These are phyloP conservation scores for Pelargonium cotyledonis DNA, from an alignment of 441 rosid genomes.

Conservation along the genomic window DNA sequence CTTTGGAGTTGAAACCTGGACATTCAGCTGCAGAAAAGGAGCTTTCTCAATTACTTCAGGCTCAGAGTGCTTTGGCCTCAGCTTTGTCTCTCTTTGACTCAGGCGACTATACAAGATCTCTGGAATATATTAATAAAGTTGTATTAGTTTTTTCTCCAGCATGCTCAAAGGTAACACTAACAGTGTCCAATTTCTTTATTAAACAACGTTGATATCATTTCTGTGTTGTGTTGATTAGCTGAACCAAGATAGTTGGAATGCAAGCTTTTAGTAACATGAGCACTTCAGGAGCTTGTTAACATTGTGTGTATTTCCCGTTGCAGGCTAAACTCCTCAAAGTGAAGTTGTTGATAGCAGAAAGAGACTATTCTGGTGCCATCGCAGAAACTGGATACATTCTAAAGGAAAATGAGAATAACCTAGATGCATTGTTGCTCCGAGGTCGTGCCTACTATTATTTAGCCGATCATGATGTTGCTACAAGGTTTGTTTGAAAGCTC, in stretches of 20 bases:
- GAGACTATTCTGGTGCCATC: slow-evolving; percentile 74
- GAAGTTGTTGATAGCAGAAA: slow-evolving; percentile 55
- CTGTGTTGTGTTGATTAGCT: neutral
- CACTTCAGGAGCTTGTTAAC: neutral
- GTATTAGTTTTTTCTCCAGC: slow-evolving; percentile 89
- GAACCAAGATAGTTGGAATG: neutral
- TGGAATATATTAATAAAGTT: slow-evolving; percentile 77
- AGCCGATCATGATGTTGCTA: slow-evolving; percentile 95
- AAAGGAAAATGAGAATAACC: slow-evolving; percentile 77
- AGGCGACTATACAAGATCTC: slow-evolving; percentile 55
- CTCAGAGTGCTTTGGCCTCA: slow-evolving; percentile 66
- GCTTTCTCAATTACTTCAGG: slow-evolving; percentile 83
- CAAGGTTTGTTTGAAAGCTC: slow-evolving; percentile 41
- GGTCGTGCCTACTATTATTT: slow-evolving; percentile 96
- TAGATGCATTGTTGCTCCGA: slow-evolving; percentile 89
- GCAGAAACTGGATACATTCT: slow-evolving; percentile 82
- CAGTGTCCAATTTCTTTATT: slow-evolving; percentile 2
- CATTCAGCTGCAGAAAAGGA: slow-evolving; percentile 72
- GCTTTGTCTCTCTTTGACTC: slow-evolving; percentile 60
- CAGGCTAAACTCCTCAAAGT: slow-evolving; percentile 61
- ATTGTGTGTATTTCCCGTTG: too few relatives aligned
- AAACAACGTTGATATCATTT: neutral
- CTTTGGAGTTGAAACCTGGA: slow-evolving; percentile 63
- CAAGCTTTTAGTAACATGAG: neutral
- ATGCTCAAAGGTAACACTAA: slow-evolving; percentile 60